Evolutionary conservation across 306 rosid species (phyloP), one percentile per base, ranked within the genome.

Genomic region (Dryas alaskensis): DNA sequence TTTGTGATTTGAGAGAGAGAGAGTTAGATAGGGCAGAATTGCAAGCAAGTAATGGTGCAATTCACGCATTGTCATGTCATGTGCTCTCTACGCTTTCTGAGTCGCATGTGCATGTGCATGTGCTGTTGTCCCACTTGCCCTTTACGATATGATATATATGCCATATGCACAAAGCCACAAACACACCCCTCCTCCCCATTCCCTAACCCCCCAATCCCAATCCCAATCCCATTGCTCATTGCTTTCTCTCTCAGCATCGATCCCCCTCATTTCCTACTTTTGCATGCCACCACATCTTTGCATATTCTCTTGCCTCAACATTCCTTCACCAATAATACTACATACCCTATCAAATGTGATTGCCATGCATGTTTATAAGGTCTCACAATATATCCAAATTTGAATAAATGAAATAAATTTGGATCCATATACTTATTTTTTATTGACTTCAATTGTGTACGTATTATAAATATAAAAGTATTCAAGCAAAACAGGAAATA

Each of bases 121-220:
- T 82, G 82, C 80, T 8, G 54, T 55, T 78, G 82, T 78, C 82
- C 65, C 70, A 58, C 27, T 3, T 54, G 17, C 39, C 48, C 42
- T 67, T 73, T 12, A 40, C 59, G 7, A 43, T 40, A 53, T 55
- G 37, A 31, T 31, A 31, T 31, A 31, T 31, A 31, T 31, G 37
- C 2, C 37, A 1, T 31, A 31, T 31, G 37, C 37, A 31, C 2
- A 27, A 27, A 2, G 19, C 19, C 31, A 27, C 31, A 31, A 31
- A 2, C 37, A 31, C 37, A 31, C 37, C 37, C 37, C 37, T 31
- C 37, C 37, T 22, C 22, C 22, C 22, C 22, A 22, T 22, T 22
- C 22, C 22, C 22, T 22, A 0, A 0, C 22, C 22, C 22, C 0
- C 22, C 22, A 22, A 22, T 31, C 37, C 37, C 37, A 31, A 0